Percentiles rank a stretch among this genome's conserved stretches.
Conservation (phyloP, 2,329 filamentous ascomycete genomes). For the Aspergillus brasiliensis region DNA sequence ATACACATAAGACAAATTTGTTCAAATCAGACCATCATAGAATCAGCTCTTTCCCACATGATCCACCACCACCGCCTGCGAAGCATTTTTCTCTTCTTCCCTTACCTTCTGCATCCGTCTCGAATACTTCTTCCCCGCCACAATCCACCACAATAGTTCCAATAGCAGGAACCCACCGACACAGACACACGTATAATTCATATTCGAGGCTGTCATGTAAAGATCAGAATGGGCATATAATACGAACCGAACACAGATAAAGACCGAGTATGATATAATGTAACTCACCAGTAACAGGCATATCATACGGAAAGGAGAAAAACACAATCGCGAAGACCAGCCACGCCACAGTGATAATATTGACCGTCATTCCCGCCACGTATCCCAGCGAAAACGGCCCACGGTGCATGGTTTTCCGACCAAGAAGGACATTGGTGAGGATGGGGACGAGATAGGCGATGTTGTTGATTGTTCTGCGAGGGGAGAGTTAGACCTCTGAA, state of each 20-base stretch:
- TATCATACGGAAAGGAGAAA: conserved; percentile 48
- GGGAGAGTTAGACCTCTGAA: not conserved
- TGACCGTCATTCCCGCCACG: conserved; percentile 45
- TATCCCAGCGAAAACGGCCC: conserved; percentile 51
- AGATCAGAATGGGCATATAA: not conserved
- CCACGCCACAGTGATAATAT: conserved; percentile 51
- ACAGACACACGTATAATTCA: conserved; percentile 55
- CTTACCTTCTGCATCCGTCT: conserved; percentile 39
- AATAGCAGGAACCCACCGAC: conserved; percentile 46
- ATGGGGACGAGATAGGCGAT: conserved; percentile 52
- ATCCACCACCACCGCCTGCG: conserved; percentile 18
- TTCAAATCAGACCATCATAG: not conserved
- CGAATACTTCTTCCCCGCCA: conserved; percentile 44
- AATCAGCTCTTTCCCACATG: conserved; percentile 6
- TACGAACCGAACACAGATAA: not conserved
- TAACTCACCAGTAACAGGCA: conserved; percentile 35
- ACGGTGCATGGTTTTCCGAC: conserved; percentile 46
- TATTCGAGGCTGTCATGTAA: conserved; percentile 36
- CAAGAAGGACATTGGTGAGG: conserved; percentile 48
- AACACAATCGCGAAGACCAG: conserved; percentile 54
- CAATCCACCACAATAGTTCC: conserved; percentile 47
- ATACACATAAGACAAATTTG: not conserved
- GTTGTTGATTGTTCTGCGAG: conserved; percentile 48
- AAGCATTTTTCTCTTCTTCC: conserved; percentile 60
- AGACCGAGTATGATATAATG: not conserved